Evolutionary conservation across 129 eudicot species (phyloP).

Genomic region (Artemisia annua): DNA sequence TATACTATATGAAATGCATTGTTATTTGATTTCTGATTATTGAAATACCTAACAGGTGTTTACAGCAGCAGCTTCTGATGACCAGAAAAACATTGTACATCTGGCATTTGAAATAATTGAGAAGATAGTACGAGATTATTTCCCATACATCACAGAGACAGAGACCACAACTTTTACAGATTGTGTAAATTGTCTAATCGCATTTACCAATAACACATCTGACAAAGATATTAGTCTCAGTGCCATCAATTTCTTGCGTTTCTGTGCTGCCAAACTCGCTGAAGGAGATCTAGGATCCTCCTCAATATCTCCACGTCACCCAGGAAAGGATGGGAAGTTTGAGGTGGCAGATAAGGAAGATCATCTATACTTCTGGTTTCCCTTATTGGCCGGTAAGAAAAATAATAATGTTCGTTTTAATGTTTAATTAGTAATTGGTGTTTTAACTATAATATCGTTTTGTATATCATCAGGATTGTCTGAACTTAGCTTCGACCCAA

Average conservation of each 20-base stretch:
- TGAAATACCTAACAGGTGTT: too few relatives aligned
- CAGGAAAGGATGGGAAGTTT: slow-evolving; percentile 54
- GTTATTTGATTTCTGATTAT: too few relatives aligned
- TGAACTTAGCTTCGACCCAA: slow-evolving; percentile 95
- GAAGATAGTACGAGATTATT: slow-evolving; percentile 93
- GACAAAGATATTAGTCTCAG: slow-evolving; percentile 92
- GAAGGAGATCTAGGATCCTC: slow-evolving; percentile 82
- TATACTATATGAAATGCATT: neutral
- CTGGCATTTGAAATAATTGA: slow-evolving; percentile 92
- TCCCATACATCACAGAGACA: slow-evolving; percentile 95
- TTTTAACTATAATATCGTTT: neutral
- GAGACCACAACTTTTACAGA: slow-evolving; percentile 98
- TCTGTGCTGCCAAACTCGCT: slow-evolving; percentile 95
- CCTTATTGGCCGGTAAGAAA: slow-evolving; percentile 86
- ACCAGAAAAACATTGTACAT: slow-evolving; percentile 58
- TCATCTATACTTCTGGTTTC: slow-evolving; percentile 95
- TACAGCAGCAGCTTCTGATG: too few relatives aligned
- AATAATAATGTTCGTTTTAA: neutral
- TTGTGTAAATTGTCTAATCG: slow-evolving; percentile 90
- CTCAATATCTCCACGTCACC: slow-evolving; percentile 47
- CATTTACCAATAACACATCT: slow-evolving; percentile 85
- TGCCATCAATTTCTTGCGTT: slow-evolving; percentile 92
- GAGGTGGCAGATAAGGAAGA: slow-evolving; percentile 70
- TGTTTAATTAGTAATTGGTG: slow-evolving; percentile 5
- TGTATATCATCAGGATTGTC: slow-evolving; percentile 69